phyloP scores from a whole-genome alignment of 768 basidiomycete genomes.

The Boletus reticulatus region DNA sequence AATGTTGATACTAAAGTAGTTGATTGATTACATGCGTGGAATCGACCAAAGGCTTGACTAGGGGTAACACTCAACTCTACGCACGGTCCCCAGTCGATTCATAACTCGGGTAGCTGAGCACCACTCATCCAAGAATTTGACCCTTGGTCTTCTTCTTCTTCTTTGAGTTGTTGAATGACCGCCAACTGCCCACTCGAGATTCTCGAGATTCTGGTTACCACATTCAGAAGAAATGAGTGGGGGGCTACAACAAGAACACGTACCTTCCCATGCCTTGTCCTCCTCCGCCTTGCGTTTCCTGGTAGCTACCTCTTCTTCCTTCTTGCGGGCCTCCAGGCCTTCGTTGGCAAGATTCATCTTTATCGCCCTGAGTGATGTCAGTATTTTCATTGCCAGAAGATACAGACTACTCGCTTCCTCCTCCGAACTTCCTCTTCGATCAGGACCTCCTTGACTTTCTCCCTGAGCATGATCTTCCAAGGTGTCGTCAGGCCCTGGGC shows the following conservation, averaged over 20 bases:
- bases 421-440: constrained; percentile 89
- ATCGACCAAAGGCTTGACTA: constrained; percentile 1
- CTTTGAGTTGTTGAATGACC: constrained; percentile 63
- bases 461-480: constrained; percentile 64
- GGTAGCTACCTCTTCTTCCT: constrained; percentile 76
- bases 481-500: constrained; percentile 44
- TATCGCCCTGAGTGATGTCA: constrained; percentile 56
- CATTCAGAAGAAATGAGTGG: neutral
- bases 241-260: constrained; percentile 4
- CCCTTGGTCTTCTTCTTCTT: constrained; percentile 84
- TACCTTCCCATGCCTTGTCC: constrained; percentile 89
- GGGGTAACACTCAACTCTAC: constrained; percentile 15
- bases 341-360: constrained; percentile 93
- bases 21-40: constrained; percentile 10
- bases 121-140: constrained; percentile 60
- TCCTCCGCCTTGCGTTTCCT: constrained; percentile 89
- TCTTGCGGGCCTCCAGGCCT: constrained; percentile 89
- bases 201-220: constrained; percentile 61
- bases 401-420: constrained; percentile 57
- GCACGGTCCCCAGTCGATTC: neutral
- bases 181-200: constrained; percentile 82
- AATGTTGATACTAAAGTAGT: neutral
- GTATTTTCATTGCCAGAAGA: neutral
- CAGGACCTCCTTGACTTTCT: constrained; percentile 77
- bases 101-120: neutral